These are phyloP conservation scores for Lonicera japonica DNA, from an alignment of 129 eudicot species.

Conservation along the genomic window DNA sequence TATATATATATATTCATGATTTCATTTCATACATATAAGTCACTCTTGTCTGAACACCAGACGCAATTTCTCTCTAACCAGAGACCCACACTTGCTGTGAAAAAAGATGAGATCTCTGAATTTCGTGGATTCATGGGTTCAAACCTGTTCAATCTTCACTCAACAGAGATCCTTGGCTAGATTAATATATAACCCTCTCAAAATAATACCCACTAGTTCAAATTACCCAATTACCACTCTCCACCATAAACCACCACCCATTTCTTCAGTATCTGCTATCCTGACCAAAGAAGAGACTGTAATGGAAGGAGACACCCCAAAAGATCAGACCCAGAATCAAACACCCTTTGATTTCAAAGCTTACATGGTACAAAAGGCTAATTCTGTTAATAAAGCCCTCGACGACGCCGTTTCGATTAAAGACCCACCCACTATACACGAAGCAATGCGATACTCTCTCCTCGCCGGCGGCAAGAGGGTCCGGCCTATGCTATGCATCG, in stretches of 20 bases:
- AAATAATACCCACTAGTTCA: constrained; percentile 19
- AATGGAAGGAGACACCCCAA: background rate
- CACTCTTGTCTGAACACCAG: background rate
- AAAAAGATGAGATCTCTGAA: constrained; percentile 44
- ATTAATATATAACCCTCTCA: constrained; percentile 17
- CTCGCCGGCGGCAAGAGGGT: constrained; percentile 71
- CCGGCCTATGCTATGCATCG: constrained; percentile 60
- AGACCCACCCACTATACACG: constrained; percentile 51
- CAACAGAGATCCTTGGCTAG: constrained; percentile 33
- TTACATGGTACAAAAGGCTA: constrained; percentile 43
- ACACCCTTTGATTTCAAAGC: constrained; percentile 45
- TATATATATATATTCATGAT: too few species aligned
- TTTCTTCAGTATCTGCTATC: constrained; percentile 35
- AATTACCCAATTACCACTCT: background rate
- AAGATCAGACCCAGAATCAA: constrained; percentile 3
- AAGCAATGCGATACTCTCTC: constrained; percentile 62
- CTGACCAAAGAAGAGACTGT: constrained; percentile 27
- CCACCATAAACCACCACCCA: constrained; percentile 13
- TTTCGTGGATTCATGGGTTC: constrained; percentile 51
- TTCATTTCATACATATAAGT: background rate
- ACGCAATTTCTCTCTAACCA: background rate
- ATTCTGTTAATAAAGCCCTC: constrained; percentile 41
- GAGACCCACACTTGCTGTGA: background rate
- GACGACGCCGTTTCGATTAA: constrained; percentile 46
- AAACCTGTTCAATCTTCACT: constrained; percentile 29